phyloP scores from a whole-genome alignment of 1,139 yeast species.

The Yamadazyma triangularis region DNA sequence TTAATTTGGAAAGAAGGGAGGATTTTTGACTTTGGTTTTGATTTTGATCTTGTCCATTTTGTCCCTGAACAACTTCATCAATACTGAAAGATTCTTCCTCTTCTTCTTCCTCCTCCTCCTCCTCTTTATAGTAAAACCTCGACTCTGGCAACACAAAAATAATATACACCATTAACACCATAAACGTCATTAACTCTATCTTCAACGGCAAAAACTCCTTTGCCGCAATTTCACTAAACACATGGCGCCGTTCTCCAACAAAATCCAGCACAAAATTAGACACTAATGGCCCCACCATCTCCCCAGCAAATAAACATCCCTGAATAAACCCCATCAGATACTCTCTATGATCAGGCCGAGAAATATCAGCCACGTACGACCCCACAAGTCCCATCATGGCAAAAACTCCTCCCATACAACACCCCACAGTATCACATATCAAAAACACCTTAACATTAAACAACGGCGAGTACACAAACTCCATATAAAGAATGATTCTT shows the following conservation, averaged over 20 bases:
- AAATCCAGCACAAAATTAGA: constrained; percentile 39
- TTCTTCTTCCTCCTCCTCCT: too few relatives aligned
- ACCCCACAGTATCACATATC: constrained; percentile 35
- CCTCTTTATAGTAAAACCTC: too few relatives aligned
- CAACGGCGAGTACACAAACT: constrained; percentile 26
- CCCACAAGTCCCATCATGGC: constrained; percentile 48
- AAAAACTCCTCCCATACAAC: constrained; percentile 53
- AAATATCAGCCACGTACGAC: constrained; percentile 64
- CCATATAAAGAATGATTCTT: constrained; percentile 19
- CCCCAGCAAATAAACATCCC: constrained; percentile 57
- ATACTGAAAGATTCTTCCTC: too few relatives aligned
- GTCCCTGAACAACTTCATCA: too few relatives aligned
- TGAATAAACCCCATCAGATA: constrained; percentile 51
- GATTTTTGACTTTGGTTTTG: too few relatives aligned
- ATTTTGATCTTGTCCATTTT: too few relatives aligned
- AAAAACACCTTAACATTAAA: constrained; percentile 30
- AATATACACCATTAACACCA: constrained; percentile 25
- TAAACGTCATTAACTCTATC: constrained; percentile 22
- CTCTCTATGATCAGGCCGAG: constrained; percentile 50
- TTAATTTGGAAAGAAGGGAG: too few relatives aligned
- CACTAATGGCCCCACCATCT: constrained; percentile 60
- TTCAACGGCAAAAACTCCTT: constrained; percentile 27
- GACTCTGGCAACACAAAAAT: constrained; percentile 54
- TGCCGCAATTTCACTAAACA: constrained; percentile 5
- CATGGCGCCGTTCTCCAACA: background rate